Percentiles rank a stretch among this genome's conserved stretches.
Conservation (phyloP, 306 rosid genomes). For the Hippophae rhamnoides region DNA sequence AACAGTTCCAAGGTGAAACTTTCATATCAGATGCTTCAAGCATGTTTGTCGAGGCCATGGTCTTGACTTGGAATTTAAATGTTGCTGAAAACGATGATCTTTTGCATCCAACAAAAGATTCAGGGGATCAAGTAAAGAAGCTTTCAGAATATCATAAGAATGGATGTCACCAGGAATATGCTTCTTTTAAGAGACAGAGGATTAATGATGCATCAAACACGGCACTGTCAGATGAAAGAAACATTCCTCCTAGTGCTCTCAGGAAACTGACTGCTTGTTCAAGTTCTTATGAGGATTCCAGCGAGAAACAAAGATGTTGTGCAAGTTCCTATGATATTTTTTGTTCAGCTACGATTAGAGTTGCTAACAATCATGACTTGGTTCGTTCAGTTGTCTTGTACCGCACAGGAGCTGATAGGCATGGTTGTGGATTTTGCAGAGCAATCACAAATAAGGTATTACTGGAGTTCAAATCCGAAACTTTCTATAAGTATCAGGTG, state of each 20-base stretch:
- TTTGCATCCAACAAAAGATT: constrained; percentile 21
- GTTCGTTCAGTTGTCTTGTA: constrained; percentile 39
- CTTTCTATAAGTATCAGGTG: constrained; percentile 57
- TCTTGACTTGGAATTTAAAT: constrained; percentile 52
- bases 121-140: constrained; percentile 26
- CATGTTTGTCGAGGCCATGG: constrained; percentile 62
- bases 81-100: constrained; percentile 29
- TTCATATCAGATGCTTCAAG: constrained; percentile 29
- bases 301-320: constrained; percentile 21
- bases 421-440: constrained; percentile 25
- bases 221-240: constrained; percentile 18
- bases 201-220: constrained; percentile 21
- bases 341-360: constrained; percentile 45
- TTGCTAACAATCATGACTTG: constrained; percentile 22
- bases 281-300: constrained; percentile 25
- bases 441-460: constrained; percentile 42
- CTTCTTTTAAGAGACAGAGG: constrained; percentile 46
- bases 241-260: constrained; percentile 24
- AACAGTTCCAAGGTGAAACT: constrained; percentile 43
- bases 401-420: constrained; percentile 20
- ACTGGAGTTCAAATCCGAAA: constrained; percentile 62
- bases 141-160: constrained; percentile 22
- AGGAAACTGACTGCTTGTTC: constrained; percentile 33
- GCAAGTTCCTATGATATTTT: constrained; percentile 34
- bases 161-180: constrained; percentile 23